Base-by-base conservation (phyloP, 129 eudicot genomes). In the Lactuca sativa region DNA sequence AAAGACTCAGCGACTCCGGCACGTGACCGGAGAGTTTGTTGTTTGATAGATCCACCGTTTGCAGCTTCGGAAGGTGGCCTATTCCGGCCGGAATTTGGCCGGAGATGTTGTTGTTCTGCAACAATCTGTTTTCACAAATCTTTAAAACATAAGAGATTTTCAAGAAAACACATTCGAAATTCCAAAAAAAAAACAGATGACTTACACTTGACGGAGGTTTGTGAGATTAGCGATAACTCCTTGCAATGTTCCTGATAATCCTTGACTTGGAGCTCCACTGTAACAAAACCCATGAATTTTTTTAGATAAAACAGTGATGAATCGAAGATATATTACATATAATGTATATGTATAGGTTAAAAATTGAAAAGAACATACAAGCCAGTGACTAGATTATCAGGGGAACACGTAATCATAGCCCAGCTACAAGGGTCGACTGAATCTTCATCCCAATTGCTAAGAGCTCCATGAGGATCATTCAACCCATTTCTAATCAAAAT, bases 351-450 rank as follows among this genome's bases (percentile, higher is more conserved):
- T 21, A 18, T n/a, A 30, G 34, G 51, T 67, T 17, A 53, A 74
- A 9, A 25, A 1, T 25, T 25, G 30, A 25, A 53, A n/a, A 74
- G 13, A 18, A 75, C 86, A 60, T 59, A 95, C 99, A 95, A 56
- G 66, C 80, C 91, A 59, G 86, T 82, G 62, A 95, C 99, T 70
- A 91, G 83, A 78, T 87, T 90, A 82, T 90, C 93, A 72, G 88
- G 79, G 21, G 96, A 90, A 37, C 99, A 93, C 73, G 97, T 93
- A 68, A 93, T 87, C 97, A 90, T 85, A 74, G 97, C 86, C 99
- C 99, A 93, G 70, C 99, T 93, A 73, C 99, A 93, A 34, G 99
- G 99, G 67, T 93, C 99, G 13, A 87, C 97, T 41, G 99, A 93
- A 75, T 87, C 83, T 59, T 93, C 92, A 82, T 93, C 99, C 99